Conservation (phyloP, 1,139 yeast genomes). For the Insectozyma bohioensis region DNA sequence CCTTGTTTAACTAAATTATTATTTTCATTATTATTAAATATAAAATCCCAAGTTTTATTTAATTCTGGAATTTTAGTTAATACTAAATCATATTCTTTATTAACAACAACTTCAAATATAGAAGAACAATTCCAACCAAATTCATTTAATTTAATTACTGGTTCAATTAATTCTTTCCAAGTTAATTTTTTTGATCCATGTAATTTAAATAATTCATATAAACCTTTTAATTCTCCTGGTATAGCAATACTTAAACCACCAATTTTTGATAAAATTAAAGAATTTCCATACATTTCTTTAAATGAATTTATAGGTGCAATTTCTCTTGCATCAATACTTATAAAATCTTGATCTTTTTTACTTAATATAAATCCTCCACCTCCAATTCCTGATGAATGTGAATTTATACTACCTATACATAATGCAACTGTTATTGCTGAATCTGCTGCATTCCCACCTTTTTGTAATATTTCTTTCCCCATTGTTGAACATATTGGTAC, state of each 20-base stretch:
- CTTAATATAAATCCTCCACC: constrained; percentile 84
- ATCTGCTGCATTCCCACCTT: constrained; percentile 78
- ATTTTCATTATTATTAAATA: constrained; percentile 41
- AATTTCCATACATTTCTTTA: constrained; percentile 58
- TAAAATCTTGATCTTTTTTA: constrained; percentile 26
- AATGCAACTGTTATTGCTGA: constrained; percentile 88
- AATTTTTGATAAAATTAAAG: constrained; percentile 47
- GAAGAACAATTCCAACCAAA: constrained; percentile 63
- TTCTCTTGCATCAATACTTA: constrained; percentile 86
- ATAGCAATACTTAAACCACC: constrained; percentile 87
- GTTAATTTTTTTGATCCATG: constrained; percentile 71
- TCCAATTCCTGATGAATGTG: constrained; percentile 88
- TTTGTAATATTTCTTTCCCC: constrained; percentile 60
- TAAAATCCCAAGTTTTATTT: constrained; percentile 47
- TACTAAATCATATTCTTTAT: constrained; percentile 24
- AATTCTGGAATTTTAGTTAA: constrained; percentile 27
- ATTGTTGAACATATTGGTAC: constrained; percentile 67
- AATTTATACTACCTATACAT: constrained; percentile 82
- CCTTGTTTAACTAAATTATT: constrained; percentile 43
- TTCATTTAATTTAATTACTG: constrained; percentile 68
- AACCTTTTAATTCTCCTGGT: constrained; percentile 89
- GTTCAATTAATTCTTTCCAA: constrained; percentile 76
- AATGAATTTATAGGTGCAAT: constrained; percentile 69
- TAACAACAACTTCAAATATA: constrained; percentile 40
- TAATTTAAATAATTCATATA: constrained; percentile 54